These are phyloP conservation scores for Trichoderma atroviride DNA, from an alignment of 2,329 filamentous ascomycete species.

Conservation along the genomic window DNA sequence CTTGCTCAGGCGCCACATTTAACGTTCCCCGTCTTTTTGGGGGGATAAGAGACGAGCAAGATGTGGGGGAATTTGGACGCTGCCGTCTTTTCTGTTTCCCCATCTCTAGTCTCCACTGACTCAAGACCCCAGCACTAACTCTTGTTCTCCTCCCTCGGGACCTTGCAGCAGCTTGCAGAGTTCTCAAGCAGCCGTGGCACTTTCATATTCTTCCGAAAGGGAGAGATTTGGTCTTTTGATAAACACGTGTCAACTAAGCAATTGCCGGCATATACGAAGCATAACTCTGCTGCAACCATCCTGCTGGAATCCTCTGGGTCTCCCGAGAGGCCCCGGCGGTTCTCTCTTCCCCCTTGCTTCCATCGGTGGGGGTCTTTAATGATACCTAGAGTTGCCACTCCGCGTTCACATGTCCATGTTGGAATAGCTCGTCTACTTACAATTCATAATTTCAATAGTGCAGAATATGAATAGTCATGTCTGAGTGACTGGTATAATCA, in stretches of 20 bases:
- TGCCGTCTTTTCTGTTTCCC: neutral
- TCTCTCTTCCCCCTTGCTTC: constrained; percentile 3
- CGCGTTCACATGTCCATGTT: neutral
- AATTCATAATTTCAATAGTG: neutral
- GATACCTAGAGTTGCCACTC: neutral
- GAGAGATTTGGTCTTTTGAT: neutral
- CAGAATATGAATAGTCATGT: neutral
- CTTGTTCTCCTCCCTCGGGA: neutral
- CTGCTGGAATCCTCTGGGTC: neutral
- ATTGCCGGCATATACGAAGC: neutral
- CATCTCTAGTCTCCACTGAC: neutral
- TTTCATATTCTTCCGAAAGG: neutral
- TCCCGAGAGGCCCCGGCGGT: neutral
- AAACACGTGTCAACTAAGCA: neutral
- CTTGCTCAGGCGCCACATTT: neutral
- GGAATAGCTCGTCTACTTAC: neutral
- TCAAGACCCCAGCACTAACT: neutral
- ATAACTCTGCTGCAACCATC: neutral
- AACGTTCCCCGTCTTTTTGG: constrained; percentile 5
- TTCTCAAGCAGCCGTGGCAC: neutral
- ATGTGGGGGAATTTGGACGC: constrained; percentile 10
- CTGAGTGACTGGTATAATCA: neutral
- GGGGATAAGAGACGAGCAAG: neutral
- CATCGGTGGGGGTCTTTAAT: constrained; percentile 17
- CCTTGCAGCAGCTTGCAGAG: constrained; percentile 13